Evolutionary conservation across 306 rosid species (phyloP).

Genomic region (Prunus fruticosa): DNA sequence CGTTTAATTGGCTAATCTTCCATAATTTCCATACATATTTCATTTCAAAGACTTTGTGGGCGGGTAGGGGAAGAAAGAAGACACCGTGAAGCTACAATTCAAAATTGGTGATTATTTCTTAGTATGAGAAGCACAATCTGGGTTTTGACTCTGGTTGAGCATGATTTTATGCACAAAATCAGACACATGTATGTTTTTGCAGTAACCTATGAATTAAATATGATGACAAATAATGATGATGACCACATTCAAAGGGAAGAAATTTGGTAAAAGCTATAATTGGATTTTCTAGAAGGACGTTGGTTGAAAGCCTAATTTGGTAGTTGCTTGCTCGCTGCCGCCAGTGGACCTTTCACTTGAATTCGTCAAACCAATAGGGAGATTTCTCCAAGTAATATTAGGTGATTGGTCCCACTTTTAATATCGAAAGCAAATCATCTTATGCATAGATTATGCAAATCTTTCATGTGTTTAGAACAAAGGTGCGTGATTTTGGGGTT

Average conservation of each 20-base stretch:
- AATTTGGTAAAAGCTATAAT: conserved; percentile 1
- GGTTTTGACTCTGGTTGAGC: background rate
- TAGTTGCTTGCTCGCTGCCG: background rate
- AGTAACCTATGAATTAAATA: background rate
- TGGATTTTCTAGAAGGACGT: conserved; percentile 9
- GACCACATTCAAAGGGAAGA: conserved; percentile 12
- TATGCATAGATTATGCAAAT: conserved; percentile 10
- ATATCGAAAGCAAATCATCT: background rate
- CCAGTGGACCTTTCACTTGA: background rate
- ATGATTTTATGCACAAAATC: background rate
- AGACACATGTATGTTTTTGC: background rate
- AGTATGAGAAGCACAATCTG: background rate
- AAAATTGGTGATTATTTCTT: too few species aligned
- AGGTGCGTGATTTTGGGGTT: conserved; percentile 12
- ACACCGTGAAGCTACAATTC: too few species aligned
- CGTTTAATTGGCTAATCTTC: too few species aligned
- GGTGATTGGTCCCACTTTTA: background rate
- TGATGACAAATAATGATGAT: background rate
- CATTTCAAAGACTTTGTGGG: too few species aligned
- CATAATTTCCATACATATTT: too few species aligned
- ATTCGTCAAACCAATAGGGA: background rate
- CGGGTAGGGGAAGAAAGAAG: too few species aligned
- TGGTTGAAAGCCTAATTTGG: background rate
- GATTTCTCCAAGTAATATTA: background rate
- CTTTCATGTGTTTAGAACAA: background rate